These are phyloP conservation scores for Cyclotella atomus DNA, from an alignment of 108 stramenopile species.

Conservation along the genomic window DNA sequence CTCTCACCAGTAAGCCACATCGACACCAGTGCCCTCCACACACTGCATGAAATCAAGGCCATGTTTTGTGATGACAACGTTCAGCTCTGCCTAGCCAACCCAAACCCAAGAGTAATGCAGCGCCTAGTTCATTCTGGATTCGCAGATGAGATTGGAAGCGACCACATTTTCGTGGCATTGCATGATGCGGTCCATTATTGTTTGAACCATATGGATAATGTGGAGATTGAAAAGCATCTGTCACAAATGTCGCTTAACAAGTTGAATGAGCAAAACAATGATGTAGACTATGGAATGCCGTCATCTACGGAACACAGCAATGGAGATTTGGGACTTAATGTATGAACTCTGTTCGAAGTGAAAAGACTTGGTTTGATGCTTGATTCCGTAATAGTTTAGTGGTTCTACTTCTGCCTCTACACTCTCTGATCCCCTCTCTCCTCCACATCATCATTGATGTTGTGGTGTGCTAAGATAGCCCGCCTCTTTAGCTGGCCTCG, in stretches of 20 bases:
- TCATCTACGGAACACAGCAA: not conserved
- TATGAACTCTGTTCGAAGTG: too few species aligned
- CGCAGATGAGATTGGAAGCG: constrained; percentile 6
- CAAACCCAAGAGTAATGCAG: constrained; percentile 7
- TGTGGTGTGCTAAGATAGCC: too few species aligned
- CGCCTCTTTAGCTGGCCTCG: too few species aligned
- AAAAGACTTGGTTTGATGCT: too few species aligned
- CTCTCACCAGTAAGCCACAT: not conserved
- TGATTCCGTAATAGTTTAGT: too few species aligned
- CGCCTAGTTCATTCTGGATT: constrained; percentile 1
- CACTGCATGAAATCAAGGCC: constrained; percentile 6
- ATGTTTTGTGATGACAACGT: not conserved
- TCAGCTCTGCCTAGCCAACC: constrained; percentile 10
- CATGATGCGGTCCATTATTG: constrained; percentile 12
- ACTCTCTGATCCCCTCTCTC: too few species aligned
- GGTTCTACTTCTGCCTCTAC: too few species aligned
- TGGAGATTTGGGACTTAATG: constrained; percentile 2
- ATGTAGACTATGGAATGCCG: not conserved
- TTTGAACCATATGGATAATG: constrained; percentile 2
- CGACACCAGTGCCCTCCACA: not conserved
- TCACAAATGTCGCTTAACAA: constrained; percentile 5
- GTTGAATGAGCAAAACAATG: not conserved
- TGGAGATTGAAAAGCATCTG: not conserved
- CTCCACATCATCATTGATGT: too few species aligned
- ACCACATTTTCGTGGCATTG: constrained; percentile 11